These are phyloP conservation scores for Naumovozyma castellii DNA, from an alignment of 805 yeast genomes.

Conservation along the genomic window DNA sequence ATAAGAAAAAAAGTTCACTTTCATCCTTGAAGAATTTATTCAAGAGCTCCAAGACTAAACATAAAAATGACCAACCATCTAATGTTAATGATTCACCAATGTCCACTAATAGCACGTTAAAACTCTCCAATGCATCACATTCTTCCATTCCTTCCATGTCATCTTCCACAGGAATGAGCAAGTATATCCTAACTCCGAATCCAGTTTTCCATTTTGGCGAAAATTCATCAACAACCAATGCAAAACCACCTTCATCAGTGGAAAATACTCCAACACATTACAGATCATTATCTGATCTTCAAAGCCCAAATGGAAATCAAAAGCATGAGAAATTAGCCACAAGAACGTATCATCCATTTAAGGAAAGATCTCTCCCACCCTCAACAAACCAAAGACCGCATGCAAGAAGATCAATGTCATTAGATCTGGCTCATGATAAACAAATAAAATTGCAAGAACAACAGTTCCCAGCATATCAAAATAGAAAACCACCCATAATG, in stretches of 20 bases:
- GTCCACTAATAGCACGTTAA: not conserved
- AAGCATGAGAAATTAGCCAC: not conserved
- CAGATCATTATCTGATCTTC: slow-evolving; percentile 12
- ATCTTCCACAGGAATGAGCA: slow-evolving; percentile 1
- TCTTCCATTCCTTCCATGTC: not conserved
- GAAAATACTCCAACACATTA: slow-evolving; percentile 4
- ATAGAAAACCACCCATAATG: not conserved
- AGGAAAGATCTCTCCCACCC: not conserved
- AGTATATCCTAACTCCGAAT: slow-evolving; percentile 14
- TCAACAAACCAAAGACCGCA: not conserved
- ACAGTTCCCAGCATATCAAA: not conserved
- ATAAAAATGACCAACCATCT: not conserved
- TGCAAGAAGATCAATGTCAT: not conserved
- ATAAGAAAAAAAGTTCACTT: slow-evolving; percentile 24
- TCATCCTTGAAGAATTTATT: slow-evolving; percentile 26
- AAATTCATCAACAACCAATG: not conserved
- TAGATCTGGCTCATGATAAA: not conserved
- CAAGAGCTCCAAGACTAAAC: slow-evolving; percentile 21
- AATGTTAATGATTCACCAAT: not conserved
- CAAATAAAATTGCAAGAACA: not conserved
- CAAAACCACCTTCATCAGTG: not conserved
- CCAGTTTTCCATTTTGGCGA: slow-evolving; percentile 11
- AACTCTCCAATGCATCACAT: not conserved
- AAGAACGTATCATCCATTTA: not conserved
- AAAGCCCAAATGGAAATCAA: not conserved